Percentiles rank a stretch among this genome's conserved stretches.
phyloP scores from a whole-genome alignment of 352 stramenopile genomes.

The Plasmopara viticola region DNA sequence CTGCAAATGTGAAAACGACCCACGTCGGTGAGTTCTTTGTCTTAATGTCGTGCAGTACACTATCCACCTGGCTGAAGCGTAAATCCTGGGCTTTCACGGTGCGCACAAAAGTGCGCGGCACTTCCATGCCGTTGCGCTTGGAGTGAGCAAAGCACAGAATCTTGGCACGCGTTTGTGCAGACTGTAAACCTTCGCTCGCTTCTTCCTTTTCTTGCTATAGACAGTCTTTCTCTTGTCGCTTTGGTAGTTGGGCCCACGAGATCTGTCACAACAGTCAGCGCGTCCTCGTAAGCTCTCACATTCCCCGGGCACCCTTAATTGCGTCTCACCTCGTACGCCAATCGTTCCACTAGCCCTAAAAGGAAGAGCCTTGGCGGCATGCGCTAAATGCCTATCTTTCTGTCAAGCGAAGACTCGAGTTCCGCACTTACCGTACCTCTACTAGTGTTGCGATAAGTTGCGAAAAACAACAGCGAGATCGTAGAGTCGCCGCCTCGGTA shows the following conservation, averaged over 20 bases:
- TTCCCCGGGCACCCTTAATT: not conserved
- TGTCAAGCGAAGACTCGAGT: slow-evolving; percentile 3
- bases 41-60: slow-evolving; percentile 61
- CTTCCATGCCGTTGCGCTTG: slow-evolving; percentile 42
- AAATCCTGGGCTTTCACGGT: slow-evolving; percentile 78
- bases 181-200: not conserved
- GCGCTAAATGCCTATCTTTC: slow-evolving; percentile 16
- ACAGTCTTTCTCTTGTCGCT: not conserved
- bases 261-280: slow-evolving; percentile 21
- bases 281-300: slow-evolving; percentile 8
- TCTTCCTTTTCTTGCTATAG: slow-evolving; percentile 4
- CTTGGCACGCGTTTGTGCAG: slow-evolving; percentile 16
- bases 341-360: slow-evolving; percentile 9
- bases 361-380: slow-evolving; percentile 24
- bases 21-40: slow-evolving; percentile 57
- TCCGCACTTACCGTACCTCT: slow-evolving; percentile 25
- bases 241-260: slow-evolving; percentile 12
- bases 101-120: slow-evolving; percentile 77
- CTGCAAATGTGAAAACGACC: slow-evolving; percentile 71
- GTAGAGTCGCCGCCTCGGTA: slow-evolving; percentile 23
- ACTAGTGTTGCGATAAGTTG: slow-evolving; percentile 17
- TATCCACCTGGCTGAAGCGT: slow-evolving; percentile 71
- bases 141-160: slow-evolving; percentile 36
- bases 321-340: slow-evolving; percentile 10
- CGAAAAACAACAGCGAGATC: slow-evolving; percentile 33